phyloP scores from a whole-genome alignment of 306 rosid species.

The barrel medic (Medicago truncatula) region MtrunA17r5.0-ANR NC_053045.1:52302001-52302500 shows the following conservation, averaged over 20 bases:
- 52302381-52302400: background rate
- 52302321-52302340: background rate
- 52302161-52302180: background rate
- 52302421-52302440: background rate
- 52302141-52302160: background rate
- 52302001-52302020: background rate
- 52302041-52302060: background rate
- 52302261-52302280: background rate
- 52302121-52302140: constrained; percentile 11
- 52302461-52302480: constrained; percentile 61
- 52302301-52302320: background rate
- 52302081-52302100: constrained; percentile 43
- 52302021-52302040: constrained; percentile 9
- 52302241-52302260: background rate
- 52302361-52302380: background rate
- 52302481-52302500: constrained; percentile 65
- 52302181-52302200: constrained; percentile 32
- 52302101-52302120: constrained; percentile 34
- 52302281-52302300: background rate
- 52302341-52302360: background rate
- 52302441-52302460: constrained; percentile 51
- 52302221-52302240: background rate
- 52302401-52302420: background rate
- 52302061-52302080: constrained; percentile 25
- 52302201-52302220: constrained; percentile 37